Percentiles rank a stretch among this genome's conserved stretches.
These are phyloP conservation scores for Aquilaria agallochum DNA, from an alignment of 441 rosid genomes.

Conservation along the genomic window DNA sequence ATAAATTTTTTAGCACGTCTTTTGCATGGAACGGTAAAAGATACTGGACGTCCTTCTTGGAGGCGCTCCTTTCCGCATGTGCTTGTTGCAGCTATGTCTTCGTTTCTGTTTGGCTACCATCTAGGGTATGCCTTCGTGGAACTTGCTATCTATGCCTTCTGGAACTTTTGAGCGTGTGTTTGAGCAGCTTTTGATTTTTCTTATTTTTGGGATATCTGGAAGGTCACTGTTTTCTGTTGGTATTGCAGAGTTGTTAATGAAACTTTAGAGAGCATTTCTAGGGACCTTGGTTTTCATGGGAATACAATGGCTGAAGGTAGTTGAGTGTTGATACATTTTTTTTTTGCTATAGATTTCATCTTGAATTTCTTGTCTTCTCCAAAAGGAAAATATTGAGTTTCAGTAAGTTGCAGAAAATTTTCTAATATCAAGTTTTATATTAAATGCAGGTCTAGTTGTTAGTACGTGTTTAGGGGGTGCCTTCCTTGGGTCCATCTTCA, in stretches of 20 bases:
- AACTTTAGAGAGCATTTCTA: constrained; percentile 67
- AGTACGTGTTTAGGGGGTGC: constrained; percentile 97
- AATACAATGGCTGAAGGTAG: constrained; percentile 69
- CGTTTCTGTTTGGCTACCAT: constrained; percentile 70
- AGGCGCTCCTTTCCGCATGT: constrained; percentile 62
- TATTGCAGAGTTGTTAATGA: constrained; percentile 67
- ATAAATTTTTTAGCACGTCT: constrained; percentile 34
- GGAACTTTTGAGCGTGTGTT: too few species aligned
- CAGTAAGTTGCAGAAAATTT: constrained; percentile 10
- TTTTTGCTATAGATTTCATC: not conserved
- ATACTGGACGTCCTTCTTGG: constrained; percentile 64
- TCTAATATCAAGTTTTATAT: constrained; percentile 17
- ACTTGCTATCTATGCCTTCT: not conserved
- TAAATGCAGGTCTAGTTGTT: constrained; percentile 86
- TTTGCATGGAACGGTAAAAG: constrained; percentile 55
- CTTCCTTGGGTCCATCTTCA: constrained; percentile 78
- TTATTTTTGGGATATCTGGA: not conserved
- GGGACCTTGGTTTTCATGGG: constrained; percentile 67
- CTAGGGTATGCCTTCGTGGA: constrained; percentile 44
- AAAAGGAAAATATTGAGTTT: too few species aligned
- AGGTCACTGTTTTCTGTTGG: constrained; percentile 13
- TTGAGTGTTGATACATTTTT: not conserved
- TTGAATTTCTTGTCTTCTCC: constrained; percentile 7
- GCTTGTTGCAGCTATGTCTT: constrained; percentile 56
- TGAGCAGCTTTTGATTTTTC: constrained; percentile 6